A percentile compares a stretch with the other conserved stretches of the same genome.
These are phyloP conservation scores for Apiotrichum veenhuisii DNA, from an alignment of 1,284 basidiomycete genomes.

Conservation along the genomic window DNA sequence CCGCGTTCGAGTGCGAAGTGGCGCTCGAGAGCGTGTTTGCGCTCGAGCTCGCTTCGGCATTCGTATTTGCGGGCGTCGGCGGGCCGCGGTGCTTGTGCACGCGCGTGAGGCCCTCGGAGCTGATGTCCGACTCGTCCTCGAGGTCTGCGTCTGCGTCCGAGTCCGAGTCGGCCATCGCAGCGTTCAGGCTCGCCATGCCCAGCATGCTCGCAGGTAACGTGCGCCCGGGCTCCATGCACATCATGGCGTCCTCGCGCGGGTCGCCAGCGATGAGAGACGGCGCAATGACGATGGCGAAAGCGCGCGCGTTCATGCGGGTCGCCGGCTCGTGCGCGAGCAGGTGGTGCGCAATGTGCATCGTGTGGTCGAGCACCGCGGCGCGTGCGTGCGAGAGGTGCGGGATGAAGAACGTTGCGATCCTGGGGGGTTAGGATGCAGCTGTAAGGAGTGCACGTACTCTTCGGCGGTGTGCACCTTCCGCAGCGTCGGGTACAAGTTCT, in stretches of 20 bases:
- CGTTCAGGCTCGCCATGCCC: slow-evolving; percentile 6
- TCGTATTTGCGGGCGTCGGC: background rate
- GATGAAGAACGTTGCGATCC: slow-evolving; percentile 21
- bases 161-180: slow-evolving; percentile 2
- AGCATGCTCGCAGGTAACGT: slow-evolving; percentile 9
- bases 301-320: slow-evolving; percentile 33
- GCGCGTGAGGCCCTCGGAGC: background rate
- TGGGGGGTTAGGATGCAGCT: too few species aligned
- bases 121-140: background rate
- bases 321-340: slow-evolving; percentile 20
- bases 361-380: slow-evolving; percentile 19
- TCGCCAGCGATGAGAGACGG: slow-evolving; percentile 37
- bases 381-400: slow-evolving; percentile 13
- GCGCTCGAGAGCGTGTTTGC: background rate
- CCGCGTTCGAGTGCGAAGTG: background rate
- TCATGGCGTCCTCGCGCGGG: slow-evolving; percentile 32
- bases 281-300: slow-evolving; percentile 36
- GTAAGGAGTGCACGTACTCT: slow-evolving; percentile 18
- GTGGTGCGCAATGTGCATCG: slow-evolving; percentile 25
- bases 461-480: slow-evolving; percentile 9
- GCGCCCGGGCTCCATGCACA: slow-evolving; percentile 32
- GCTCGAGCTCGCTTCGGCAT: background rate
- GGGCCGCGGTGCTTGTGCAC: background rate
- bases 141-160: background rate
- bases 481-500: slow-evolving; percentile 21